Percentiles rank a stretch among this genome's conserved stretches.
Conservation (phyloP, 306 rosid species). For the Gillenia trifoliata region DNA sequence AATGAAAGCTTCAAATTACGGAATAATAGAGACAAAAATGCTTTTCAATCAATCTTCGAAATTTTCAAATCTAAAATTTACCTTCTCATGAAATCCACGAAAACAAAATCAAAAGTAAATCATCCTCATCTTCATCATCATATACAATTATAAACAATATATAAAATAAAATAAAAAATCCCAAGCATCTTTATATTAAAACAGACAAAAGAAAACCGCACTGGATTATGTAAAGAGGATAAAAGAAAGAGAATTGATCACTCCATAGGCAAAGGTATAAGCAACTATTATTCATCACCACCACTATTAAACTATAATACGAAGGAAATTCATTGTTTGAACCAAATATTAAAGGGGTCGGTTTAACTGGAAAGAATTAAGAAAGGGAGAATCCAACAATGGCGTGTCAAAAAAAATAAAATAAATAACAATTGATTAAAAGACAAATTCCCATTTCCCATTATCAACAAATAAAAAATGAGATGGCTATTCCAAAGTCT, state of each 20-base stretch:
- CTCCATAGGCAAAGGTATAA: background rate
- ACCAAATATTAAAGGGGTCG: no score
- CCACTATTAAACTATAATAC: background rate
- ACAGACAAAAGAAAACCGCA: background rate
- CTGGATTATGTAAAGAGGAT: background rate
- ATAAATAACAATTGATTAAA: background rate
- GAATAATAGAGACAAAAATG: background rate
- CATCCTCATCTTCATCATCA: background rate
- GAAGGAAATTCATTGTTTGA: background rate
- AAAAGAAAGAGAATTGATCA: background rate
- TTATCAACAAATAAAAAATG: background rate
- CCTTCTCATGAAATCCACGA: background rate
- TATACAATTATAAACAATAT: background rate
- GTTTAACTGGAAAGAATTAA: no score
- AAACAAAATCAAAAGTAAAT: background rate
- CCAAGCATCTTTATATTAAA: background rate
- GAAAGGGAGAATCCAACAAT: background rate
- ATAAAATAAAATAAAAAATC: no score
- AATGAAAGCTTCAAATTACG: background rate
- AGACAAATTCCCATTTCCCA: background rate
- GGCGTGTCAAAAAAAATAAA: background rate
- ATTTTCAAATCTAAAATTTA: background rate
- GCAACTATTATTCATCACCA: no score
- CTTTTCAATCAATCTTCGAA: background rate
- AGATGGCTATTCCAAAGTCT: background rate